Percentiles rank a stretch among this genome's conserved stretches.
phyloP scores from a whole-genome alignment of 2,329 filamentous ascomycete species.

The Diaporthe sp. region DNA sequence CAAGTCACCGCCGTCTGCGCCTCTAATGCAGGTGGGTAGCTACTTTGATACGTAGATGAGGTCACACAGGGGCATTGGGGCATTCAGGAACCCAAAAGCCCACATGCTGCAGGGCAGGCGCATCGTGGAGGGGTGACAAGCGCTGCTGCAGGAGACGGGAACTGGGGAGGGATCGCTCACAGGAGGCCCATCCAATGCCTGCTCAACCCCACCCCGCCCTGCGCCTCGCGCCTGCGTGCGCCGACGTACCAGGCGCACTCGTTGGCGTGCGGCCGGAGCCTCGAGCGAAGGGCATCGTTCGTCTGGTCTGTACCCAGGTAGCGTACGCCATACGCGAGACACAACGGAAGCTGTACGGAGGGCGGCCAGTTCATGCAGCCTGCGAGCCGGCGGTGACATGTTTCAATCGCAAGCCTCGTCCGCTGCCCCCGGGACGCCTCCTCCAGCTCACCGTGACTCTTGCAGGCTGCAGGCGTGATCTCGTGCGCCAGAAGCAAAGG shows the following conservation, averaged over 20 bases:
- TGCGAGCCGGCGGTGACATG: constrained; percentile 10
- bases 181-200: constrained; percentile 35
- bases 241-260: neutral
- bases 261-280: constrained; percentile 16
- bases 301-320: neutral
- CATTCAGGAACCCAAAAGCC: constrained; percentile 40
- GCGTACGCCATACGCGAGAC: neutral
- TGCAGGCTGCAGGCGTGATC: constrained; percentile 21
- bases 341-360: neutral
- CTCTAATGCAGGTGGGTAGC: constrained; percentile 38
- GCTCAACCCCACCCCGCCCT: constrained; percentile 27
- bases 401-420: constrained; percentile 21
- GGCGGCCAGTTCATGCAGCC: constrained; percentile 14
- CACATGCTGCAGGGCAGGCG: constrained; percentile 36
- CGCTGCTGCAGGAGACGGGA: constrained; percentile 42
- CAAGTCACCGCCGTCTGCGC: constrained; percentile 28
- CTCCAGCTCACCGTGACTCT: constrained; percentile 24
- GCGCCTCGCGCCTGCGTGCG: neutral
- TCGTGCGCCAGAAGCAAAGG: constrained; percentile 32
- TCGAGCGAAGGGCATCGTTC: constrained; percentile 10
- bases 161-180: constrained; percentile 22
- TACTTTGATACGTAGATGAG: constrained; percentile 37
- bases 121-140: constrained; percentile 39
- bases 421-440: constrained; percentile 9
- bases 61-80: constrained; percentile 37